These are phyloP conservation scores for Xerocomellus intermedius DNA, from an alignment of 768 basidiomycete species.

Conservation along the genomic window DNA sequence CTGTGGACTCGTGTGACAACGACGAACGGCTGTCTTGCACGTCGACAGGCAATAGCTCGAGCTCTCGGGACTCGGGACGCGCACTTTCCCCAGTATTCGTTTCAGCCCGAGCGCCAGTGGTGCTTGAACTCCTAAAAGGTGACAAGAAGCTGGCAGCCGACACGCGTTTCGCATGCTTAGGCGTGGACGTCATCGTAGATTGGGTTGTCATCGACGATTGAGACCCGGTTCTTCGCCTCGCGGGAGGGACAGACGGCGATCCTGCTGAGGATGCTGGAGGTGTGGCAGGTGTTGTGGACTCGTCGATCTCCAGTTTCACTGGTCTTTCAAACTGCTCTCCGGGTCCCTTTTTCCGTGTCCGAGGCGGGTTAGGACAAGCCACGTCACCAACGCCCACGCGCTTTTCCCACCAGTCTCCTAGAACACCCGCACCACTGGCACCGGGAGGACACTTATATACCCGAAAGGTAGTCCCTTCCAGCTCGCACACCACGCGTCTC, in stretches of 20 bases:
- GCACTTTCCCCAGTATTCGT: conserved; percentile 9
- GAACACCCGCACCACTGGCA: conserved; percentile 44
- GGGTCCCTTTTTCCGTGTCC: conserved; percentile 15
- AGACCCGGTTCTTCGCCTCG: conserved; percentile 19
- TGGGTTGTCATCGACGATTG: conserved; percentile 25
- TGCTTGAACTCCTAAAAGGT: conserved; percentile 21
- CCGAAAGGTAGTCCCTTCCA: conserved; percentile 89
- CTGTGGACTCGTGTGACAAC: conserved; percentile 16
- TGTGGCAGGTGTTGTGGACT: background rate
- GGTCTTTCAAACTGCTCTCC: conserved; percentile 28
- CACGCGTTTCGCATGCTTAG: conserved; percentile 21
- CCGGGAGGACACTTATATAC: conserved; percentile 59
- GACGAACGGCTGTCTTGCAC: conserved; percentile 22
- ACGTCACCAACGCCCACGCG: conserved; percentile 72
- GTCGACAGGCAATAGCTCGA: conserved; percentile 26
- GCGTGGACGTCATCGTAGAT: conserved; percentile 13
- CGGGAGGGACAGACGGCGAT: conserved; percentile 6
- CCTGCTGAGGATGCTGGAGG: background rate
- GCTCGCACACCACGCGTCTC: conserved; percentile 81
- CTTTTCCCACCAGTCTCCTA: conserved; percentile 79
- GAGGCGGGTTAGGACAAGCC: conserved; percentile 28
- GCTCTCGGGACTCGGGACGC: conserved; percentile 10
- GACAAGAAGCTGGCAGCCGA: conserved; percentile 32
- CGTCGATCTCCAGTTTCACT: conserved; percentile 24
- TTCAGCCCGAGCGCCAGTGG: conserved; percentile 9